A percentile compares a stretch with the other conserved stretches of the same genome.
Conservation (phyloP, 768 basidiomycete genomes). For the Ephemerocybe angulata region DNA sequence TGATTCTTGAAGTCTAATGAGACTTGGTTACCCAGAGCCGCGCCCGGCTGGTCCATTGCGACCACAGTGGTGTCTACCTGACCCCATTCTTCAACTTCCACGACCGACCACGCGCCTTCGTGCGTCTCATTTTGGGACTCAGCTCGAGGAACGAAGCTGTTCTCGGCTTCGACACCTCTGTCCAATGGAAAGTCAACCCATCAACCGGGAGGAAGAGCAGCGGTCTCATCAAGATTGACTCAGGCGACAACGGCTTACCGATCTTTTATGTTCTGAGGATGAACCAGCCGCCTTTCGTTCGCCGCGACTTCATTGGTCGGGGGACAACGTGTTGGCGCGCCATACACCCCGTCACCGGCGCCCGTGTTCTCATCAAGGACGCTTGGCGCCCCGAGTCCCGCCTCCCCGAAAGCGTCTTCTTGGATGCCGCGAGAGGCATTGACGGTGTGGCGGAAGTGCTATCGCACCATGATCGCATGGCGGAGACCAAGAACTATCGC, state of each 20-base stretch:
- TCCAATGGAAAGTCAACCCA: not conserved
- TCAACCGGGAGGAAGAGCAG: not conserved
- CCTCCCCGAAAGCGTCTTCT: too few relatives aligned
- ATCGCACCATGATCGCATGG: too few relatives aligned
- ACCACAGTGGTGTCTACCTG: not conserved
- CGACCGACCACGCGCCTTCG: not conserved
- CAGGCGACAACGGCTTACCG: not conserved
- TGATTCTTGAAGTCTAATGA: too few relatives aligned
- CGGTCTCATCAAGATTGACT: not conserved
- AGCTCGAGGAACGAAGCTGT: not conserved
- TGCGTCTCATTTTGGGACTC: not conserved
- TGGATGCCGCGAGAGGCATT: too few relatives aligned
- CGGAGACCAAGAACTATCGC: too few relatives aligned
- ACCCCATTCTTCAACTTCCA: not conserved
- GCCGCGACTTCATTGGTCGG: not conserved
- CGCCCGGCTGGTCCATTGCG: constrained; percentile 3
- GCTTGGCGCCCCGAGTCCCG: too few relatives aligned
- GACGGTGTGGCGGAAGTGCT: too few relatives aligned
- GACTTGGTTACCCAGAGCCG: not conserved
- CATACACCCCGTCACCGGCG: not conserved
- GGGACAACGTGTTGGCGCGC: not conserved
- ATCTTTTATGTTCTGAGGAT: not conserved
- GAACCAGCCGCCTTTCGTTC: not conserved
- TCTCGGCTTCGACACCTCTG: not conserved
- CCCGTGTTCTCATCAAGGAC: not conserved